Percentiles rank a stretch among this genome's conserved stretches.
These are phyloP conservation scores for Westerdykella aurantiaca DNA, from an alignment of 2,329 filamentous ascomycete genomes.

Conservation along the genomic window DNA sequence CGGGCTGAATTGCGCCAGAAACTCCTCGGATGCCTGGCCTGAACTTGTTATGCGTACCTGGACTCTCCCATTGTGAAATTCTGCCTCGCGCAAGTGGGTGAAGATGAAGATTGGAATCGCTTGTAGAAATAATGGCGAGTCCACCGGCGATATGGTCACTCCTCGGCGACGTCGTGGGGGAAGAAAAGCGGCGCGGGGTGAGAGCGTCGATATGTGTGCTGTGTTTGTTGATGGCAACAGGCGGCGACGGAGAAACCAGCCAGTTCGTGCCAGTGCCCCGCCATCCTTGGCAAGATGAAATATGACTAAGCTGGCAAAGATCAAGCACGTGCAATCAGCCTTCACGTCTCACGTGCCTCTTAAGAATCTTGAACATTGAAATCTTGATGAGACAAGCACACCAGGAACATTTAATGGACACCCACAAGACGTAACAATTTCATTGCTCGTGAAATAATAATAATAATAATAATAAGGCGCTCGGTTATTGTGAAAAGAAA, in stretches of 20 bases:
- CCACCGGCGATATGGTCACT: background rate
- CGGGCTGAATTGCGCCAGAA: conserved; percentile 10
- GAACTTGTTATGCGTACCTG: conserved; percentile 41
- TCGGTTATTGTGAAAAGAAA: no score
- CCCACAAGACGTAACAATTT: no score
- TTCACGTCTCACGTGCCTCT: no score
- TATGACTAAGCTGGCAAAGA: no score
- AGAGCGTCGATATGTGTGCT: background rate
- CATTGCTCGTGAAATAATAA: no score
- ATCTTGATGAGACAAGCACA: no score
- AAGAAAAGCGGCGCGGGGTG: background rate
- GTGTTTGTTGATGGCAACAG: background rate
- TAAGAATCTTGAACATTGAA: no score
- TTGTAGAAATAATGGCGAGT: background rate
- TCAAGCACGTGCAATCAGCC: no score
- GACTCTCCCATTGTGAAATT: conserved; percentile 55
- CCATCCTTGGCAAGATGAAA: background rate
- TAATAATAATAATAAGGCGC: no score
- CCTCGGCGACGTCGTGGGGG: background rate
- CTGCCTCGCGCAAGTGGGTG: background rate
- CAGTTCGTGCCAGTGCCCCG: conserved; percentile 1
- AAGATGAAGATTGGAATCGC: background rate
- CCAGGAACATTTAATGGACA: no score
- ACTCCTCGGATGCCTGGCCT: conserved; percentile 2
- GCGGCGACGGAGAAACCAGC: background rate